A percentile compares a stretch with the other conserved stretches of the same genome.
phyloP scores from a whole-genome alignment of 768 basidiomycete genomes.

The Serendipita sp. region DNA sequence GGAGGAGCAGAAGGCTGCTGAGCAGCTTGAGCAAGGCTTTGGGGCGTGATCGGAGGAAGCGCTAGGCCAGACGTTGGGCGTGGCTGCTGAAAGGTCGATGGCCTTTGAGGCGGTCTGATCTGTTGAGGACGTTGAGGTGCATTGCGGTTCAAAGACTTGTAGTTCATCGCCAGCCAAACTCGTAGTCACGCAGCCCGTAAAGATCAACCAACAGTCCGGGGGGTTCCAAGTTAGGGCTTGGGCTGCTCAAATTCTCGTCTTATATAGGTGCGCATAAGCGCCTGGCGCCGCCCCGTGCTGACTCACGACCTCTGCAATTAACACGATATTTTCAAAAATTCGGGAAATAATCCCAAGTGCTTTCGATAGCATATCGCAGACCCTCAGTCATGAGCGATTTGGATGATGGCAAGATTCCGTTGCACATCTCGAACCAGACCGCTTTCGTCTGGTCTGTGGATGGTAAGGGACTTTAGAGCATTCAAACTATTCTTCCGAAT shows the following conservation, averaged over 20 bases:
- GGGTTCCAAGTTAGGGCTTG: not conserved
- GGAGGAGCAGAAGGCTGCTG: not conserved
- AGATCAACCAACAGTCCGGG: not conserved
- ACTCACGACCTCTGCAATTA: not conserved
- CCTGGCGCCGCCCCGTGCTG: not conserved
- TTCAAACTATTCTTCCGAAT: not conserved
- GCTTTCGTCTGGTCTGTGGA: constrained; percentile 85
- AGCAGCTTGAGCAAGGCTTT: constrained; percentile 2
- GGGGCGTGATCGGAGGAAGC: constrained; percentile 5
- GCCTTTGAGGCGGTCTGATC: constrained; percentile 1
- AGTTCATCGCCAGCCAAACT: constrained; percentile 5
- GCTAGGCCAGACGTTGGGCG: constrained; percentile 2
- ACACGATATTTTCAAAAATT: not conserved
- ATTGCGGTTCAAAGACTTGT: constrained; percentile 5
- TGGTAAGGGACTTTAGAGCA: constrained; percentile 29
- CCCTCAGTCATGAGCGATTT: not conserved
- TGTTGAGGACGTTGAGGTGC: constrained; percentile 8
- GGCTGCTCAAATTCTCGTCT: not conserved
- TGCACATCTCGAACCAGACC: constrained; percentile 62
- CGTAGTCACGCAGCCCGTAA: not conserved
- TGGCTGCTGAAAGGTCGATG: not conserved
- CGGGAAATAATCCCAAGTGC: not conserved
- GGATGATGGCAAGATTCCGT: constrained; percentile 25
- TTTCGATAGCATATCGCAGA: not conserved
- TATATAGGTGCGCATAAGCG: not conserved